These are phyloP conservation scores for Blastocystis sp. DNA, from an alignment of 352 stramenopile genomes.

Conservation along the genomic window DNA sequence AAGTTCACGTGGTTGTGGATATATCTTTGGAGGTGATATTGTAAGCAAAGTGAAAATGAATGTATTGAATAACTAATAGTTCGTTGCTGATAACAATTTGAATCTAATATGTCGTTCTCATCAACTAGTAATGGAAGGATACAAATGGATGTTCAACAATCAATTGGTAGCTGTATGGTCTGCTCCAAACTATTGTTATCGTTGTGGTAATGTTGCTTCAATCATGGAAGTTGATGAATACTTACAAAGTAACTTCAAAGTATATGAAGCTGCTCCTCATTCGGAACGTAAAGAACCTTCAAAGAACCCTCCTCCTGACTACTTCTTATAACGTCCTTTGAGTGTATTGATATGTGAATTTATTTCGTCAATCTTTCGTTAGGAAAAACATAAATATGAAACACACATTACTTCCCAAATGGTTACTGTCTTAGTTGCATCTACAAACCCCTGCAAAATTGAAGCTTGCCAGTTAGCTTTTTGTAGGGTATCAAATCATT, in stretches of 20 bases:
- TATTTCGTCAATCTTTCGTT: not conserved
- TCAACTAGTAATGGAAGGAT: conserved; percentile 79
- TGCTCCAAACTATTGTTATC: conserved; percentile 96
- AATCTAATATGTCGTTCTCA: conserved; percentile 92
- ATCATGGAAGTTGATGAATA: conserved; percentile 98
- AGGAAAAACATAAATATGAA: not conserved
- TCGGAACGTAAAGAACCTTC: conserved; percentile 87
- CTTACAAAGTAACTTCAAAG: conserved; percentile 71
- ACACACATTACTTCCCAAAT: not conserved
- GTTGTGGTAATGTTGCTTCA: conserved; percentile 93
- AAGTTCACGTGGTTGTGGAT: conserved; percentile 88
- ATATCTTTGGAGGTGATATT: conserved; percentile 94
- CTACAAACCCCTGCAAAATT: conserved; percentile 5
- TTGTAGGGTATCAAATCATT: not conserved
- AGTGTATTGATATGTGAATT: not conserved
- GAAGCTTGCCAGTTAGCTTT: not conserved
- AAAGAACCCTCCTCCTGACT: conserved; percentile 95
- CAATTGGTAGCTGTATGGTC: conserved; percentile 93
- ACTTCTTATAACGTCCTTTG: conserved; percentile 85
- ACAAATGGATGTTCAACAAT: conserved; percentile 87
- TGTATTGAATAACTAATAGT: conserved; percentile 68
- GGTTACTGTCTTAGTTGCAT: not conserved
- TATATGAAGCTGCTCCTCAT: conserved; percentile 93
- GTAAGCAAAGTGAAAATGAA: conserved; percentile 77
- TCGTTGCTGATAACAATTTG: conserved; percentile 95